Base-by-base conservation (phyloP, 192 early-diverging fungal species). In the Backusella macrospora region DNA sequence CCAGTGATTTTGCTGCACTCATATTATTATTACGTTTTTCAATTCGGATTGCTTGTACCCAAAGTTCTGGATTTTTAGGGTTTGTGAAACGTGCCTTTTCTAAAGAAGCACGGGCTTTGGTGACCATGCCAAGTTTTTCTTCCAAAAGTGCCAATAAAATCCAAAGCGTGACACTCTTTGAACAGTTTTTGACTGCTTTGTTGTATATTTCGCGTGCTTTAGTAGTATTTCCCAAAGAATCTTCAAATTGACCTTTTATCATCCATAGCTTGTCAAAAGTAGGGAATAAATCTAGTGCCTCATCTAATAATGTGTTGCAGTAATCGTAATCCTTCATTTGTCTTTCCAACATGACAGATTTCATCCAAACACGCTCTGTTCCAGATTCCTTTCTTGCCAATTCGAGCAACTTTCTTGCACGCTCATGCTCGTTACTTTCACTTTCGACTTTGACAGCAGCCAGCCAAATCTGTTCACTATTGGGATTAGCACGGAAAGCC, bases 401-500 rank as follows among this genome's bases (percentile, higher is more conserved):
- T 66, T 87, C 83, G 21, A 98, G 81, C 21, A 99, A 76, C 23
- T 83, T 71, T 59, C 91, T 88, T 2, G 97, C 98, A 59, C 93
- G 86, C 4, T 86, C 86, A 71, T 90, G 87, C 78, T 96, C 90
- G 0, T 88, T 86, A 42, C 87, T 93, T 73, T 96, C 96, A n/a
- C 91, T 91, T 82, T 99, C 97, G 18, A 99, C 87, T 77, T 97
- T 97, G 47, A 97, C 95, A 26, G 96, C 98, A 1, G 97, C 97
- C 72, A 99, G 80, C 88, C 97, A 94, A 39, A 98, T 97, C 73
- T 95, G 88, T 74, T 98, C 96, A 40, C 92, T 94, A 67, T 90
- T 90, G 0, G 95, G 93, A 77, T 98, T 98, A 4, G 96, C 96
- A 10, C 86, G 85, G 81, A 96, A 96, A 6, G 97, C 97, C 65